Evolutionary conservation across 495 filamentous ascomycete genomes (phyloP).

Genomic region (Aspergillus avenaceus): DNA sequence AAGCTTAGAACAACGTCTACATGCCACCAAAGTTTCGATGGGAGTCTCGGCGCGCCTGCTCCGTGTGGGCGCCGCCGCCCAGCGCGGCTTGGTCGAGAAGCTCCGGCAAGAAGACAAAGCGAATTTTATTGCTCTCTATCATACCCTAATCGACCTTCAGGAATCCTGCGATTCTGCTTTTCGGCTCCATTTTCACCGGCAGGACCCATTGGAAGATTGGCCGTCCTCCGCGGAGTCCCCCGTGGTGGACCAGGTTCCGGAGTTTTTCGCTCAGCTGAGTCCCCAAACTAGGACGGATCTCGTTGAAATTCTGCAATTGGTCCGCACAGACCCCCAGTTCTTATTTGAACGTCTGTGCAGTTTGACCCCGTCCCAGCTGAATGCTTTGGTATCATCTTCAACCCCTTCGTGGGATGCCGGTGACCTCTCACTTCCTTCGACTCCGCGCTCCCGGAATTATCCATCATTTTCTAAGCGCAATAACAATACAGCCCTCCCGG

Average conservation of each 20-base stretch:
- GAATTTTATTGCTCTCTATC: slow-evolving; percentile 80
- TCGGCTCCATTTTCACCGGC: slow-evolving; percentile 34
- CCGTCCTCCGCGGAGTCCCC: slow-evolving; percentile 25
- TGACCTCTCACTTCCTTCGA: slow-evolving; percentile 75
- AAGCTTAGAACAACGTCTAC: slow-evolving; percentile 36
- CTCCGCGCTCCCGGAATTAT: slow-evolving; percentile 57
- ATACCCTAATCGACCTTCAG: slow-evolving; percentile 82
- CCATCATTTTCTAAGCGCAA: slow-evolving; percentile 49
- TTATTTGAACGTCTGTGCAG: slow-evolving; percentile 73
- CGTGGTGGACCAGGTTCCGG: slow-evolving; percentile 47
- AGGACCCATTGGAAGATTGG: slow-evolving; percentile 40
- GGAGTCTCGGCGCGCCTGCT: slow-evolving; percentile 76
- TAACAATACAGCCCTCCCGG: slow-evolving; percentile 51
- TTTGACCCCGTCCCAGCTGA: slow-evolving; percentile 69
- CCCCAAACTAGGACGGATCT: slow-evolving; percentile 69
- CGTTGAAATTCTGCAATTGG: slow-evolving; percentile 71
- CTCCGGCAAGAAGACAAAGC: slow-evolving; percentile 88
- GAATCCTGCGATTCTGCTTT: slow-evolving; percentile 72
- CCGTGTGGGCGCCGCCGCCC: slow-evolving; percentile 70
- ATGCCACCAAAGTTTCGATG: slow-evolving; percentile 57
- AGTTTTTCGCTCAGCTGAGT: slow-evolving; percentile 80
- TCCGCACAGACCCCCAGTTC: slow-evolving; percentile 83
- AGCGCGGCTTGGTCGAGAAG: slow-evolving; percentile 80
- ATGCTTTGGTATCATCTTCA: slow-evolving; percentile 66
- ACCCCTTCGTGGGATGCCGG: slow-evolving; percentile 73